These are phyloP conservation scores for Plasmodium coatneyi DNA, from an alignment of 169 alveolate genomes.

Conservation along the genomic window DNA sequence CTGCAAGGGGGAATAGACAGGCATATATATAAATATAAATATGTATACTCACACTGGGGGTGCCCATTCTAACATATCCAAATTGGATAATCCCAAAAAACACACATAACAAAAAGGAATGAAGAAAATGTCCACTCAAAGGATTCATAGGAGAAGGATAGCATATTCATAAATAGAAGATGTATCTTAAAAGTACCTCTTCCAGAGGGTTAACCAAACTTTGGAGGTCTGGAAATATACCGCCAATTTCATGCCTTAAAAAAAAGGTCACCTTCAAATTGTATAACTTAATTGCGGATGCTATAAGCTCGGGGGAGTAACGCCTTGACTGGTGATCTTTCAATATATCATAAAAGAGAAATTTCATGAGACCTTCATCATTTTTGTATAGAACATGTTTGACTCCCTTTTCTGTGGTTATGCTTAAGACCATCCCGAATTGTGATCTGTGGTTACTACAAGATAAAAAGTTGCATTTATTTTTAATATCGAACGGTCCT, in stretches of 20 bases:
- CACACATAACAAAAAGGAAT: not conserved
- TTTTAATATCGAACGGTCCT: not conserved
- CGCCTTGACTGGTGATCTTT: conserved; percentile 8
- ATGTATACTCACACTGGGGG: not conserved
- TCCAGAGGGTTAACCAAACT: not conserved
- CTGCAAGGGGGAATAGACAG: not conserved
- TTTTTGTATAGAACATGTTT: conserved; percentile 33
- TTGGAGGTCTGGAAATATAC: conserved; percentile 14
- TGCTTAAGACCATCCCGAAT: conserved; percentile 28
- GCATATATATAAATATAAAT: not conserved
- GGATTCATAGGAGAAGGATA: not conserved
- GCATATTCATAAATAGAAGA: not conserved
- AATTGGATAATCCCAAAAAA: not conserved
- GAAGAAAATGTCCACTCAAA: not conserved
- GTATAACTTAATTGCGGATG: conserved; percentile 21
- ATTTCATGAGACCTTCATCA: conserved; percentile 34
- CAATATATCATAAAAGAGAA: conserved; percentile 27
- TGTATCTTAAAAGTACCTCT: not conserved
- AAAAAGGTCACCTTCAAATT: conserved; percentile 16
- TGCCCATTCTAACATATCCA: not conserved
- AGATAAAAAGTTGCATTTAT: conserved; percentile 28
- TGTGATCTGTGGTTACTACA: not conserved
- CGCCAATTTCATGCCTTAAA: conserved; percentile 7
- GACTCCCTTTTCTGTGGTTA: not conserved
- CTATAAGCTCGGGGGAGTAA: conserved; percentile 20